Conservation (phyloP, 164 flowering plant genomes). For the Chloranthus sessilifolius region DNA sequence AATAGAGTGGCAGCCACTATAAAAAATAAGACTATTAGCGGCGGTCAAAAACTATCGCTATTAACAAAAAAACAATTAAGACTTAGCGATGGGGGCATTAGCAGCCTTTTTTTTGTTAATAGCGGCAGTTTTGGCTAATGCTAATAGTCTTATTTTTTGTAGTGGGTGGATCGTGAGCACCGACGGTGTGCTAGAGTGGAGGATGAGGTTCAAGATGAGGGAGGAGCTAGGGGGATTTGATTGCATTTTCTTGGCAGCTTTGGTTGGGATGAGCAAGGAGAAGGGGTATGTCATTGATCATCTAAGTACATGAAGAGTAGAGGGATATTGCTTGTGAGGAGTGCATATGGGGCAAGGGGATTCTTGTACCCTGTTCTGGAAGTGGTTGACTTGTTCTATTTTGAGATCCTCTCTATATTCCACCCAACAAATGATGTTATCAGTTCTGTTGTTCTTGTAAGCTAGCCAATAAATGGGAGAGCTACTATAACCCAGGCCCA, state of each 20-base stretch:
- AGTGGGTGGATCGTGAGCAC: conserved; percentile 21
- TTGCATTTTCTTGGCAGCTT: conserved; percentile 47
- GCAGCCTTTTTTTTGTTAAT: too few relatives aligned
- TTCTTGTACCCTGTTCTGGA: conserved; percentile 58
- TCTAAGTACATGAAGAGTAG: conserved; percentile 45
- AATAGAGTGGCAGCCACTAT: conserved; percentile 24
- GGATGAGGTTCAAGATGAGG: conserved; percentile 44
- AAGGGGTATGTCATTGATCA: conserved; percentile 44
- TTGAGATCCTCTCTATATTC: conserved; percentile 40
- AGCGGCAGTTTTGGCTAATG: too few relatives aligned
- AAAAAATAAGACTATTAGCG: too few relatives aligned
- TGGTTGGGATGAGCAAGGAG: conserved; percentile 56
- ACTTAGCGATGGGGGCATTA: too few relatives aligned
- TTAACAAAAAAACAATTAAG: too few relatives aligned
- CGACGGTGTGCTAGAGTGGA: conserved; percentile 35
- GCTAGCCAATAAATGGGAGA: too few relatives aligned
- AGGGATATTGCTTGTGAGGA: conserved; percentile 39
- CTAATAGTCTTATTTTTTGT: too few relatives aligned
- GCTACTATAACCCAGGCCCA: too few relatives aligned
- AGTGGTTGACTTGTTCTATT: conserved; percentile 33
- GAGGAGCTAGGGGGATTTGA: conserved; percentile 39
- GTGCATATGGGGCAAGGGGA: conserved; percentile 53
- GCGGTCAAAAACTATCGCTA: too few relatives aligned
- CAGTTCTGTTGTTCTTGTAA: conserved; percentile 41
- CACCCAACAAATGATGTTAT: conserved; percentile 55